Base-by-base conservation (phyloP, 2,329 filamentous ascomycete species). In the Anthostomella pinea region DNA sequence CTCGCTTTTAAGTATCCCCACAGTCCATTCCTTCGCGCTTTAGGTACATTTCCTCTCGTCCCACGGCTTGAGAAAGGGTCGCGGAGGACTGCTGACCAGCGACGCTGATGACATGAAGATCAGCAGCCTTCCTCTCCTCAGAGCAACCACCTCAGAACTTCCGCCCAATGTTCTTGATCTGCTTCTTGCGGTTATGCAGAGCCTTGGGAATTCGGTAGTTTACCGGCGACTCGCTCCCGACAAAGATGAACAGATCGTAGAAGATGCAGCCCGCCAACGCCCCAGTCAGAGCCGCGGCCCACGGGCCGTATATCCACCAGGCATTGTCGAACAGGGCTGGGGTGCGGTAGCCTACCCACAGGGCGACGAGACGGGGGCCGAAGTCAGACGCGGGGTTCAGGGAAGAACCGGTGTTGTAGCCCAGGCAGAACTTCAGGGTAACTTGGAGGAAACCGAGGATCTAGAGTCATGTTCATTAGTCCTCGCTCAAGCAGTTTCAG, bases 321-420 rank as follows among this genome's bases (percentile, higher is more conserved):
- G 42, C 46, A 6, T 43, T 51, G 4, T 41, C 23, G 35, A 60
- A 65, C 7, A 60, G 51, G 16, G 54, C 49, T 1, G 36, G 34
- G 2, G 40, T 36, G 6, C 45, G 45, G 25, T 48, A 51, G 19
- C 43, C 48, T 10, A 41, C 43, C 3, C 30, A 29, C 30, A 33
- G 43, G n/a, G 39, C 41, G 6, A 51, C 33, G n/a, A 51, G 1
- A 43, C 42, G 49, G 1, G 60, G 60, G 2, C 63, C 62, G 23
- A 65, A 59, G 20, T 65, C 63, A 4, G 60, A 60, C 0, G 63
- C 63, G 10, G 63, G 61, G 18, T 64, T 66, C 35, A 66, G 34
- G 0, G 63, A 56, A 3, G 61, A 58, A 3, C 61, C 63, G 5
- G 58, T 62, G 27, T 64, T 65, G 25, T 62, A 63, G 0, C 59